Evolutionary conservation across 176 grass and related monocot species (phyloP), one percentile per base, ranked within the genome.

Genomic region (Neostapfia colusana): DNA sequence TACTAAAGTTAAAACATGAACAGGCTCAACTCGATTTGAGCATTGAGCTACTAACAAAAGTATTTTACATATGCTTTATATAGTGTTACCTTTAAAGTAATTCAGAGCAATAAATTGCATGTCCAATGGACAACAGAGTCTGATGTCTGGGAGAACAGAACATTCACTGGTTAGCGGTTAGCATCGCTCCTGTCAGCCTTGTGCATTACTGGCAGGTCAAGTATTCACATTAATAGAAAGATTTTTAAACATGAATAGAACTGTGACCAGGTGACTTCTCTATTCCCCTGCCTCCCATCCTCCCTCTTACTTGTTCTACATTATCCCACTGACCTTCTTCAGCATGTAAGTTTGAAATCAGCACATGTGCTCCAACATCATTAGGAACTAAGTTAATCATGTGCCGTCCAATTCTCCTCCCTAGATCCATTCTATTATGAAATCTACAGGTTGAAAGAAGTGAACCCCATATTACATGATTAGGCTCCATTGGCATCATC

Each of bases 371-470:
- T 34, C 86, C 88, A 54, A 63, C 88, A 58, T 97, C 93, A 79
- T 84, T 63, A 72, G 85, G 85, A 61, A 44, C 66, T 57, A 89
- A 70, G 11, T 84, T 49, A 15, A 87, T 67, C 9, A 89, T 82
- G 10, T 71, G 54, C 38, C 72, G 70, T 16, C 54, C 71, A 63
- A 89, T 83, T 83, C 17, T 86, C 75, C 77, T 81, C 27, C 71
- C 90, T 49, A 93, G 63, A 68, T 89, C 88, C 31, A 77, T 73
- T 81, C 73, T 87, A 15, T 70, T 67, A 67, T 93, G 82, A 67
- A 91, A 73, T 81, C 88, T 60, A 80, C 90, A 93, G 25, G 86
- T 88, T 41, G 94, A 72, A 81, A 97, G 90, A 76, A 97, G 78
- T 68, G 88, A 91, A 23, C 90, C 88, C 86, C 85, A 93, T 61